Conservation (phyloP, 352 stramenopile species). For the Elongisporangium undulatum region DNA sequence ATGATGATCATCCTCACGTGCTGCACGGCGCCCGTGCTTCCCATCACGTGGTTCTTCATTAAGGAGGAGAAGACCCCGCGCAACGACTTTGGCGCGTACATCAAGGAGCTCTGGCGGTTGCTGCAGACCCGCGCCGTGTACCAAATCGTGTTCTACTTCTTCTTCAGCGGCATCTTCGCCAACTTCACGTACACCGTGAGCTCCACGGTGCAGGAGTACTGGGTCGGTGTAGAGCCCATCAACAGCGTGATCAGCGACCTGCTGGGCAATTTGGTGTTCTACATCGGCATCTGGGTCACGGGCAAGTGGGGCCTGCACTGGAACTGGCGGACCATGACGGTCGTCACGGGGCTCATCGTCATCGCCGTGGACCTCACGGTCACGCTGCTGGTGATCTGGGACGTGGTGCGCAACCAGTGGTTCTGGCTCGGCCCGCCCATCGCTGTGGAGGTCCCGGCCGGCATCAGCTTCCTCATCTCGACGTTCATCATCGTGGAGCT, state of each 20-base stretch:
- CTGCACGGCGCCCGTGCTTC: conserved; percentile 16
- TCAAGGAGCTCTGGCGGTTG: conserved; percentile 19
- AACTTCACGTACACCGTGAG: conserved; percentile 23
- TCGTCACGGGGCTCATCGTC: conserved; percentile 10
- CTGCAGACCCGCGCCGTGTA: conserved; percentile 29
- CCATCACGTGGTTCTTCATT: conserved; percentile 28
- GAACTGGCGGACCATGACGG: conserved; percentile 31
- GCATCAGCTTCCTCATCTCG: conserved; percentile 37
- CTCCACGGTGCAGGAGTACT: conserved; percentile 14
- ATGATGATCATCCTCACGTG: conserved; percentile 38
- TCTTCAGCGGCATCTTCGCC: conserved; percentile 23
- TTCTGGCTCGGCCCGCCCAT: conserved; percentile 32
- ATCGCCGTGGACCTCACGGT: conserved; percentile 17
- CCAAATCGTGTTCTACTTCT: conserved; percentile 31
- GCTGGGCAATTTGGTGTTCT: conserved; percentile 23
- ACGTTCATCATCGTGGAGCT: conserved; percentile 18
- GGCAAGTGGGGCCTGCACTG: conserved; percentile 28
- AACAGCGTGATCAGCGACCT: conserved; percentile 24
- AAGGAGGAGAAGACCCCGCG: conserved; percentile 19
- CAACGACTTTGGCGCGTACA: conserved; percentile 21
- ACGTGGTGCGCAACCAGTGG: conserved; percentile 28
- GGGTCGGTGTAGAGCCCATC: conserved; percentile 22
- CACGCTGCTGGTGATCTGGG: conserved; percentile 24
- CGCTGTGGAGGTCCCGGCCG: conserved; percentile 33
- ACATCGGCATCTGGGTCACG: conserved; percentile 24